phyloP scores from a whole-genome alignment of 495 filamentous ascomycete genomes.

The Cenococcum geophilum region DNA sequence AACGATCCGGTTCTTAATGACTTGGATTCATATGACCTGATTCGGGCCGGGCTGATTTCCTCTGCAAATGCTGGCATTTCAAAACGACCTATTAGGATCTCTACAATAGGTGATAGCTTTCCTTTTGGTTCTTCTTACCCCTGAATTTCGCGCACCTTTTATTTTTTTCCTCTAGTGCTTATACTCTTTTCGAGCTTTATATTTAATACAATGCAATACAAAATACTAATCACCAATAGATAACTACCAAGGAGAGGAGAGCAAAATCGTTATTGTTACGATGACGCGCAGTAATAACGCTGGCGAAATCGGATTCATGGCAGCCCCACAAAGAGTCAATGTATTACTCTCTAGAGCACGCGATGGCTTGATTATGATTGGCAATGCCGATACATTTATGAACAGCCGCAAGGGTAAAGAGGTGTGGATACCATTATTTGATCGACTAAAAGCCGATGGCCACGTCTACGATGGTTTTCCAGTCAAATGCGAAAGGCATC shows the following conservation, averaged over 20 bases:
- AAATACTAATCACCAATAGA: constrained; percentile 43
- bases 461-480: constrained; percentile 67
- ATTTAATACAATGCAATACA: too few species aligned
- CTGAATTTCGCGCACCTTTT: too few species aligned
- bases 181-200: too few species aligned
- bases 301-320: constrained; percentile 71
- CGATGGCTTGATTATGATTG: constrained; percentile 62
- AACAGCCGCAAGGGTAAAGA: constrained; percentile 53
- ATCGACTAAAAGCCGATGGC: constrained; percentile 47
- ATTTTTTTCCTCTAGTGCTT: too few species aligned
- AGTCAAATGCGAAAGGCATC: constrained; percentile 62
- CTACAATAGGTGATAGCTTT: constrained; percentile 71
- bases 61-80: constrained; percentile 46
- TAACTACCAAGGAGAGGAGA: constrained; percentile 79
- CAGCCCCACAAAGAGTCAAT: constrained; percentile 60
- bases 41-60: constrained; percentile 59
- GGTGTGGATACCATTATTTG: constrained; percentile 55
- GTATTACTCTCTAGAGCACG: constrained; percentile 68
- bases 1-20: constrained; percentile 62
- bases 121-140: too few species aligned
- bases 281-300: constrained; percentile 60
- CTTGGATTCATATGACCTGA: constrained; percentile 60
- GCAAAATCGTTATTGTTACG: constrained; percentile 63
- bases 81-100: constrained; percentile 52
- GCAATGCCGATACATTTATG: constrained; percentile 63